Base-by-base conservation (phyloP, 257 asterid genomes). In the Solanum chilense region DNA sequence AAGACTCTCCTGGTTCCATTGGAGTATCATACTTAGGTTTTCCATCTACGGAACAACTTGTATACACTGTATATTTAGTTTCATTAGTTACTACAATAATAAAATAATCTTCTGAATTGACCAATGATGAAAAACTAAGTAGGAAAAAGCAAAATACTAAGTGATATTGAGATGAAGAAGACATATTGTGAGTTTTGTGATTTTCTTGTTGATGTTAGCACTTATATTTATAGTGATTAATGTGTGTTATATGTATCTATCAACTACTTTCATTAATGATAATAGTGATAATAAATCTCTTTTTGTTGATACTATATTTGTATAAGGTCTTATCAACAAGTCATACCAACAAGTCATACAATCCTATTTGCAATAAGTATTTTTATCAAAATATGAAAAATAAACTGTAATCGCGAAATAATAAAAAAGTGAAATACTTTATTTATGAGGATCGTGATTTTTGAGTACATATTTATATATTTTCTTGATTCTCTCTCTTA, bases 401-500 rank as follows among this genome's bases (percentile, higher is more conserved):
- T 5, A 49, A 49, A 56, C 0, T 56, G 12, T 1, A 56, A 56
- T 18, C 1, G n/a, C 12, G 12, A 56, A 56, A 56, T 7, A 56
- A 56, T 56, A 56, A 56, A 56, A 2, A 56, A 20, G 25, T 56
- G 64, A 56, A 0, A 56, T 56, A 56, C 20, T 56, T 56, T 56
- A 56, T 20, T 56, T 56, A 56, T 56, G 1, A 64, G 5, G 16
- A 64, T n/a, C 12, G 70, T 12, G 71, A 1, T 56, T 20, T 56
- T 11, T 56, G 25, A 64, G 33, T 64, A 64, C 9, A n/a, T 0
- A 21, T 21, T 58, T n/a, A n/a, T n/a, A 11, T 62, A n/a, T n/a
- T n/a, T 12, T 62, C 31, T 5, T 56, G 16, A 62, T 62, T 62
- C 0, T 12, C 5, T 62, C 16, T 58, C 1, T 58, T 12, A 33